These are phyloP conservation scores for Penicillium corylophilum DNA, from an alignment of 2,329 filamentous ascomycete species.

Conservation along the genomic window DNA sequence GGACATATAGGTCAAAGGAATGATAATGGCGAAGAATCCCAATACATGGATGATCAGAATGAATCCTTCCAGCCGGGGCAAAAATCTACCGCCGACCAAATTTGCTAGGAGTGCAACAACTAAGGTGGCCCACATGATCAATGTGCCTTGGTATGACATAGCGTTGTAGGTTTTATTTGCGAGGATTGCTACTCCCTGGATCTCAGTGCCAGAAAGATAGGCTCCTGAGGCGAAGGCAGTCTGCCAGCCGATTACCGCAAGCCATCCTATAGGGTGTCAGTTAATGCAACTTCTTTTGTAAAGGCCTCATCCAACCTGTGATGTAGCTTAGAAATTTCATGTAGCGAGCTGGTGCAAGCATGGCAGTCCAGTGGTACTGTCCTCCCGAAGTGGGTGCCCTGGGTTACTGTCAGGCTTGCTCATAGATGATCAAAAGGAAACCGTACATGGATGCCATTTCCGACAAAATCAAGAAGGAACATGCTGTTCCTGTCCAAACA, in stretches of 20 bases:
- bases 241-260: background rate
- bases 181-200: slow-evolving; percentile 5
- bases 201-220: slow-evolving; percentile 1
- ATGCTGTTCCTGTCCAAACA: background rate
- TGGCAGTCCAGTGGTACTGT: slow-evolving; percentile 5
- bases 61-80: background rate
- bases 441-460: background rate
- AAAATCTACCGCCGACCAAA: background rate
- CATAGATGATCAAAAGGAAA: background rate
- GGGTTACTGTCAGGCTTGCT: background rate
- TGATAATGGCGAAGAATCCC: background rate
- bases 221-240: background rate
- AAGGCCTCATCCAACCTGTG: background rate
- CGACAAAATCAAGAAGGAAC: background rate
- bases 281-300: background rate
- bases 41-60: background rate
- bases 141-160: slow-evolving; percentile 7
- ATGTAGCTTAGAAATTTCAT: slow-evolving; percentile 4
- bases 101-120: background rate
- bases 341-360: slow-evolving; percentile 1
- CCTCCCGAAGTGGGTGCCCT: background rate
- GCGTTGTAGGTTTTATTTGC: background rate
- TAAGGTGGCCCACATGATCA: background rate
- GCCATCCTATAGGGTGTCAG: background rate
- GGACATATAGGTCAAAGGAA: background rate